phyloP scores from a whole-genome alignment of 2,329 filamentous ascomycete genomes.

The Trichoderma sp. region DNA sequence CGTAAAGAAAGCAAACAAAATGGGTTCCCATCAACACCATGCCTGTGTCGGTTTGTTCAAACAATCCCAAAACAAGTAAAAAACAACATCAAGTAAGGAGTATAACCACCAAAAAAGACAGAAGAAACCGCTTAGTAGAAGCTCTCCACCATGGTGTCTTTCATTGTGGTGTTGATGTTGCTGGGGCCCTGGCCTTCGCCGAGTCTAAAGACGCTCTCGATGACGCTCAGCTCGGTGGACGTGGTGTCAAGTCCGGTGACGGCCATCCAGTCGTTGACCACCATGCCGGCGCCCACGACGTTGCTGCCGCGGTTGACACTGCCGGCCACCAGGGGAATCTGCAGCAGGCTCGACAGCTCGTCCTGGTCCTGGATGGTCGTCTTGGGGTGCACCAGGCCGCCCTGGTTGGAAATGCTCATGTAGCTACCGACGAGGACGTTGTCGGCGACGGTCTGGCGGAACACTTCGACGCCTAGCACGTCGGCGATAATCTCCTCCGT shows the following conservation, averaged over 20 bases:
- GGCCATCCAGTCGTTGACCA: slow-evolving; percentile 82
- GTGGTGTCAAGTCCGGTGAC: slow-evolving; percentile 93
- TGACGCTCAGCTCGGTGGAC: slow-evolving; percentile 93
- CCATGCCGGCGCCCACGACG: slow-evolving; percentile 76
- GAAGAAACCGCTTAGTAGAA: slow-evolving; percentile 69
- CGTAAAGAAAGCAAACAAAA: slow-evolving; percentile 3
- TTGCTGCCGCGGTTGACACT: slow-evolving; percentile 89
- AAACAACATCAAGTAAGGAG: neutral
- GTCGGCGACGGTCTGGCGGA: slow-evolving; percentile 92
- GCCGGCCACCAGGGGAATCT: slow-evolving; percentile 93
- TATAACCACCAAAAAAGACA: too few species aligned
- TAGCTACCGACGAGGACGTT: slow-evolving; percentile 96
- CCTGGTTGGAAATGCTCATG: slow-evolving; percentile 94
- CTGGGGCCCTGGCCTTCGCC: slow-evolving; percentile 80
- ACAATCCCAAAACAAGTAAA: slow-evolving; percentile 5
- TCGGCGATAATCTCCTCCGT: slow-evolving; percentile 98
- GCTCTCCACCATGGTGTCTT: slow-evolving; percentile 98
- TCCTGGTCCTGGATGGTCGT: slow-evolving; percentile 97
- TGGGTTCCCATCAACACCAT: slow-evolving; percentile 16
- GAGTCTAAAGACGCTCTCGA: slow-evolving; percentile 93
- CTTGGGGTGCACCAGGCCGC: slow-evolving; percentile 95
- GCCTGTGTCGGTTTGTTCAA: slow-evolving; percentile 16
- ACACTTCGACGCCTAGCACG: slow-evolving; percentile 84
- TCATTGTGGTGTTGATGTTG: slow-evolving; percentile 79
- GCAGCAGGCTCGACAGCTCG: slow-evolving; percentile 86